phyloP scores from a whole-genome alignment of 2,329 filamentous ascomycete genomes.

The Neoscytalidium dimidiatum region DNA sequence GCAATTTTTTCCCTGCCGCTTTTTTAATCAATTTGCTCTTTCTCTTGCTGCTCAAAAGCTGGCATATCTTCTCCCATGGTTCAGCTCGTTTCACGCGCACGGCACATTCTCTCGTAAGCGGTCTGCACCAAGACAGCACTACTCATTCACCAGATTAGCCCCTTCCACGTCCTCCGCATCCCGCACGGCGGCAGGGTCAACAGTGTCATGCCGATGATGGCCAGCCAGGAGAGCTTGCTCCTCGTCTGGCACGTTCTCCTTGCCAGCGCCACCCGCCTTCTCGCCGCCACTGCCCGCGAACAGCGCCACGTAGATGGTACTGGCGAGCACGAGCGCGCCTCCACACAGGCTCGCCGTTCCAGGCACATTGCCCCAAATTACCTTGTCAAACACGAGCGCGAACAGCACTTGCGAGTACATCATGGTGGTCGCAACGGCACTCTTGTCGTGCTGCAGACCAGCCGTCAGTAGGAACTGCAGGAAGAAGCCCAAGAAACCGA shows the following conservation, averaged over 20 bases:
- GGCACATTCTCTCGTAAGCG: too few relatives aligned
- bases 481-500: slow-evolving; percentile 72
- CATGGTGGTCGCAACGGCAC: slow-evolving; percentile 61
- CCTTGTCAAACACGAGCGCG: slow-evolving; percentile 61
- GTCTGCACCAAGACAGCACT: background rate
- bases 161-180: background rate
- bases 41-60: too few relatives aligned
- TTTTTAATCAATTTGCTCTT: background rate
- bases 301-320: slow-evolving; percentile 28
- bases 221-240: background rate
- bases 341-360: slow-evolving; percentile 29
- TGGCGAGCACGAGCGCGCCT: slow-evolving; percentile 29
- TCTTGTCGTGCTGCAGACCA: slow-evolving; percentile 70
- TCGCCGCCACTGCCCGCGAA: background rate
- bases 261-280: background rate
- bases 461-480: slow-evolving; percentile 80
- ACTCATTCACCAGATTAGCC: slow-evolving; percentile 10
- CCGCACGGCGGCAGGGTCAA: background rate
- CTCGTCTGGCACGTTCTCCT: background rate
- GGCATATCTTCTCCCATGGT: background rate
- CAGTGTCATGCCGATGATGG: background rate
- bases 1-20: background rate
- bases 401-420: slow-evolving; percentile 68
- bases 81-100: background rate
- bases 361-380: slow-evolving; percentile 51